These are phyloP conservation scores for Monosporascus sp. DNA, from an alignment of 2,329 filamentous ascomycete genomes.

Conservation along the genomic window DNA sequence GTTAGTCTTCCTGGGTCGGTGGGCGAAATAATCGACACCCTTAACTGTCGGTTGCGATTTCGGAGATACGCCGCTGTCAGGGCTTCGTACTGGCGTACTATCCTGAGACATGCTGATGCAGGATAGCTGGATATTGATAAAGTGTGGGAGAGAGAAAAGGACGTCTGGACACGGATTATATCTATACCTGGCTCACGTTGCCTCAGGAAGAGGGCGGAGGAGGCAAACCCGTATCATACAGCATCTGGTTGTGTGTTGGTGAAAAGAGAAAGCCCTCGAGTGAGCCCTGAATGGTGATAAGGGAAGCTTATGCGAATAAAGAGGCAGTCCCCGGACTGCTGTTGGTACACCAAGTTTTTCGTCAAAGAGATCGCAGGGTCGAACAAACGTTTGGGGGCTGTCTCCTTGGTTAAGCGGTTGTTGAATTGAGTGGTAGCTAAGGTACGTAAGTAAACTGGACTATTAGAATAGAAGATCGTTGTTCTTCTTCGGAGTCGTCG, in stretches of 20 bases:
- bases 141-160: slow-evolving; percentile 5
- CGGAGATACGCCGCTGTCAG: slow-evolving; percentile 22
- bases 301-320: background rate
- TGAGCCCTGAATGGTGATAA: background rate
- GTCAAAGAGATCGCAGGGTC: background rate
- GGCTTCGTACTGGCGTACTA: slow-evolving; percentile 16
- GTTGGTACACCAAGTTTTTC: background rate
- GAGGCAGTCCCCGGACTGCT: background rate
- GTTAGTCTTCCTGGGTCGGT: slow-evolving; percentile 11
- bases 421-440: too few species aligned
- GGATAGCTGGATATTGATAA: slow-evolving; percentile 8
- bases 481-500: background rate
- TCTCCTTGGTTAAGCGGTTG: too few species aligned
- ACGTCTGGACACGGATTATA: slow-evolving; percentile 7
- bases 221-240: slow-evolving; percentile 30
- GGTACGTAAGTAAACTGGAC: background rate
- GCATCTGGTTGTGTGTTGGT: slow-evolving; percentile 27
- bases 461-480: too few species aligned
- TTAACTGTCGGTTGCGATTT: slow-evolving; percentile 19
- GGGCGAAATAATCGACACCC: slow-evolving; percentile 23
- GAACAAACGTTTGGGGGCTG: background rate
- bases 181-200: slow-evolving; percentile 33
- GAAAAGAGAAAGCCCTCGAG: slow-evolving; percentile 6
- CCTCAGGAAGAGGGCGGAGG: slow-evolving; percentile 39
- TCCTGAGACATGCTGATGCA: slow-evolving; percentile 20